Base-by-base conservation (phyloP, 805 yeast genomes). In the Wickerhamomyces subpelliculosus region DNA sequence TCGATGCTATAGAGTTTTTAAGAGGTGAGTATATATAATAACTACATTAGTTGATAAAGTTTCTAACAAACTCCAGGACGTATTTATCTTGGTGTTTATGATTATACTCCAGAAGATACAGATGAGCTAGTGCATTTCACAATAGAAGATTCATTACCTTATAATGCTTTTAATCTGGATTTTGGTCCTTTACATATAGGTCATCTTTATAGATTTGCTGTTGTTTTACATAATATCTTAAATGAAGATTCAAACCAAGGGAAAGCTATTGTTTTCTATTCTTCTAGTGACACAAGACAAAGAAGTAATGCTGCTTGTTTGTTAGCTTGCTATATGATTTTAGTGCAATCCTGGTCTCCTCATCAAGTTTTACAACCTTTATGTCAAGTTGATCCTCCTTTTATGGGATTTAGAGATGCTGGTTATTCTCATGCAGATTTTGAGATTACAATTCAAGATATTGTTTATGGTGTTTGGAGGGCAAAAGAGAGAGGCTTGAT, bases 291-390 rank as follows among this genome's bases (percentile, higher is more conserved):
- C 24, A 76, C 95, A 1, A 78, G 82, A 44, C 81, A 81, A 47
- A 65, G 98, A 51, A 80, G 97, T 7, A 93, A 93, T 55, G 94
- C 97, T 14, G 97, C 97, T 4, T 88, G 97, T 60, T 68, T 93
- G 45, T 67, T 93, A 36, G 86, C 96, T 47, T 87, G 97, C 54
- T 93, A 93, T 62, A 88, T 93, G 97, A 74, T 93, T 1, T 64
- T 93, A 38, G 90, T 93, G 14, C 98, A 93, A 58, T 81, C 87
- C 12, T 93, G 98, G 98, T 87, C 97, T 1, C 98, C 98, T 0
- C 98, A 93, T 61, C 93, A 93, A 60, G 98, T 89, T 0, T 64
- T 93, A 46, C 97, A 95, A 43, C 98, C 98, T 1, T 75, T 93
- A 38, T 78, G 93, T 1, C 97, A 93, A 60, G 76, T 80, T 6